Evolutionary conservation across 2,329 filamentous ascomycete species (phyloP).

Genomic region (Penicillium brevicompactum): DNA sequence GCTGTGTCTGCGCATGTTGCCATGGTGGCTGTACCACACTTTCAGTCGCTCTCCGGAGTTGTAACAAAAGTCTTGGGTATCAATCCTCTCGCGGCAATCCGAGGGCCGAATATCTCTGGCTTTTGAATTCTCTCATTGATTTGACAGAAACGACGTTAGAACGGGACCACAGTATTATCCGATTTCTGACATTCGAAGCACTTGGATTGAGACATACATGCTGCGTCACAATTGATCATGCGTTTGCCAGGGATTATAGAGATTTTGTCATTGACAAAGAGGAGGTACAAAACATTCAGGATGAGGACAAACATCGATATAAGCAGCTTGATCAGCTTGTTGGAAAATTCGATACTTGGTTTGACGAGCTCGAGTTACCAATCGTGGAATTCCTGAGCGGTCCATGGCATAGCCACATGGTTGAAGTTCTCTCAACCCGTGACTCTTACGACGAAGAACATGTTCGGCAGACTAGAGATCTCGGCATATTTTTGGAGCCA

Average conservation of each 20-base stretch:
- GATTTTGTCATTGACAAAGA: not conserved
- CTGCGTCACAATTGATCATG: too few species aligned
- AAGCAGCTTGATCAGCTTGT: not conserved
- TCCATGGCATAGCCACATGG: conserved; percentile 3
- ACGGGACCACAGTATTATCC: not conserved
- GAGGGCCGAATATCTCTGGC: too few species aligned
- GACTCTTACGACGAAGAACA: conserved; percentile 4
- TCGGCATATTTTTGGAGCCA: too few species aligned
- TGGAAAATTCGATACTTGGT: not conserved
- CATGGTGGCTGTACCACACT: conserved; percentile 1
- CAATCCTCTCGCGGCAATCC: too few species aligned
- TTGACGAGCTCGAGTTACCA: conserved; percentile 1
- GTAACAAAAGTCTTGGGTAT: too few species aligned
- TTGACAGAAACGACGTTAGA: too few species aligned
- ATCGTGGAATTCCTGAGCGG: conserved; percentile 4
- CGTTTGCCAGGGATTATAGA: too few species aligned
- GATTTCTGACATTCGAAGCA: conserved; percentile 6
- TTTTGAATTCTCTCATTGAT: too few species aligned
- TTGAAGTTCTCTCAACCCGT: not conserved
- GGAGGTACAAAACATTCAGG: conserved; percentile 1
- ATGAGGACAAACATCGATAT: not conserved
- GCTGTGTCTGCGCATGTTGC: conserved; percentile 5
- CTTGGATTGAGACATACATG: conserved; percentile 5
- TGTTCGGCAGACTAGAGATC: not conserved
- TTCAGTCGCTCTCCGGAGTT: not conserved